Percentiles rank a stretch among this genome's conserved stretches.
Conservation (phyloP, 2,329 filamentous ascomycete species). For the Byssothecium circinans region DNA sequence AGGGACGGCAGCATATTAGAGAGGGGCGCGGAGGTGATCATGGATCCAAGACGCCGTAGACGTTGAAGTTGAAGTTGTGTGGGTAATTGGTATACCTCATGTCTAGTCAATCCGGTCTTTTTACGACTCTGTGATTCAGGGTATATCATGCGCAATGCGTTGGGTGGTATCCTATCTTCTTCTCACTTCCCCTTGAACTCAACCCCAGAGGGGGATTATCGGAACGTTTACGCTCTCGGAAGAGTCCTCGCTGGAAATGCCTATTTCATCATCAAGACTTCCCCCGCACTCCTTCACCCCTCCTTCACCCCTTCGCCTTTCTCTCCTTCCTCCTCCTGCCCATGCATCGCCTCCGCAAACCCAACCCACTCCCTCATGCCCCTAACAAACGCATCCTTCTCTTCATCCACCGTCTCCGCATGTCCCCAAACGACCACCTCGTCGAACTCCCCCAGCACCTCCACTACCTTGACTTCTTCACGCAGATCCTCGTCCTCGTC, state of each 20-base stretch:
- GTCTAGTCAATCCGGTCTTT: too few relatives aligned
- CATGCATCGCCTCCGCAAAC: slow-evolving; percentile 62
- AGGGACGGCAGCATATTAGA: slow-evolving; percentile 29
- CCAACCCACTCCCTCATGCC: slow-evolving; percentile 79
- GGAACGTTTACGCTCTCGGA: too few relatives aligned
- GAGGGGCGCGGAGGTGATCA: slow-evolving; percentile 1
- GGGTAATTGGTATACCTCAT: not conserved
- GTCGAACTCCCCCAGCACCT: slow-evolving; percentile 69
- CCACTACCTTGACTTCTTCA: slow-evolving; percentile 51
- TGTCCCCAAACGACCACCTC: slow-evolving; percentile 83
- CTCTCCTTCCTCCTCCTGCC: slow-evolving; percentile 19
- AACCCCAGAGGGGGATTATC: too few relatives aligned
- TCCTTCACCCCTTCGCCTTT: not conserved
- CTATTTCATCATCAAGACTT: not conserved
- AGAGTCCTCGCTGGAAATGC: too few relatives aligned
- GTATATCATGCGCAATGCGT: too few relatives aligned
- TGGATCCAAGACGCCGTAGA: not conserved
- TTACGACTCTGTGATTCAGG: too few relatives aligned
- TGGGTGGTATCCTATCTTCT: too few relatives aligned
- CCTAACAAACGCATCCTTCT: slow-evolving; percentile 70
- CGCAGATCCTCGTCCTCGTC: slow-evolving; percentile 20
- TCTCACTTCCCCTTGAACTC: too few relatives aligned
- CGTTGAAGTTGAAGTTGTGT: not conserved
- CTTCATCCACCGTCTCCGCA: slow-evolving; percentile 64
- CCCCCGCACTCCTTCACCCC: too few relatives aligned